These are phyloP conservation scores for Diaporthe sp. DNA, from an alignment of 2,329 filamentous ascomycete species.

Conservation along the genomic window DNA sequence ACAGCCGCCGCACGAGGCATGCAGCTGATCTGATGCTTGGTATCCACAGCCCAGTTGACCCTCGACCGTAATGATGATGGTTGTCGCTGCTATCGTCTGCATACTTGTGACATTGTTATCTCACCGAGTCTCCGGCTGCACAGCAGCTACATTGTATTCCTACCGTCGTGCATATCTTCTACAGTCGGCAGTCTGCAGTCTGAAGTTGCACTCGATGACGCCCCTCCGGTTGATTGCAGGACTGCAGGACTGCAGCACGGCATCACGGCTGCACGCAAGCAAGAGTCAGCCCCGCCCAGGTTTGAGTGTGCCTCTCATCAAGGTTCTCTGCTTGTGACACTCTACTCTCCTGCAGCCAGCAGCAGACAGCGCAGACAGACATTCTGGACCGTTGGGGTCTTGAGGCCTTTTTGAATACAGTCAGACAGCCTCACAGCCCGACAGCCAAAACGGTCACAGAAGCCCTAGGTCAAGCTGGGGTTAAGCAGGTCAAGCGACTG, in stretches of 20 bases:
- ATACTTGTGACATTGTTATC: background rate
- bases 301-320: background rate
- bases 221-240: background rate
- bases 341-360: background rate
- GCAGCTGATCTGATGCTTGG: background rate
- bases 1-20: conserved; percentile 16
- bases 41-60: background rate
- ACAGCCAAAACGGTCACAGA: background rate
- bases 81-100: background rate
- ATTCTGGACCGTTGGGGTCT: background rate
- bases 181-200: background rate
- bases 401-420: background rate
- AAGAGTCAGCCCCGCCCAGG: conserved; percentile 18
- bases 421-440: conserved; percentile 1
- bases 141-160: background rate
- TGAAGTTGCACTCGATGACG: background rate
- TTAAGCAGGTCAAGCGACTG: conserved; percentile 15
- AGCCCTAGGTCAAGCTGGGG: background rate
- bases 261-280: conserved; percentile 1
- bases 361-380: background rate
- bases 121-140: background rate
- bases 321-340: conserved; percentile 12
- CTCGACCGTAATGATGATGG: background rate
- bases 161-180: background rate
- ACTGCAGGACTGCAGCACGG: background rate